Conservation (phyloP, 805 yeast species). For the Hanseniaspora guilliermondii region DNA sequence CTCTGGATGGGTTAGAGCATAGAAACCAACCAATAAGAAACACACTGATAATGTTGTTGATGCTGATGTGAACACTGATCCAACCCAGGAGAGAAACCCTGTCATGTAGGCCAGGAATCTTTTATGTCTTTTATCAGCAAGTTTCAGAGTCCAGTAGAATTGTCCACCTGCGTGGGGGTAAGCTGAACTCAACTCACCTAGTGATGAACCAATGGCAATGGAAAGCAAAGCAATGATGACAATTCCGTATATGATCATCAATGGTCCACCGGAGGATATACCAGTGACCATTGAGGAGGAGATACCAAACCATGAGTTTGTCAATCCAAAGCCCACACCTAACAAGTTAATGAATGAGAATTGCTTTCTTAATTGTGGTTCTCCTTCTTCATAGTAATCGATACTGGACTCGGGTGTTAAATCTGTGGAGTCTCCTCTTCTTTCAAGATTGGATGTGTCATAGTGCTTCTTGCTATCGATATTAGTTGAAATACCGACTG, state of each 20-base stretch:
- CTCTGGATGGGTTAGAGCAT: conserved; percentile 25
- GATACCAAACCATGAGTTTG: conserved; percentile 55
- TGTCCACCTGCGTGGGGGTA: conserved; percentile 57
- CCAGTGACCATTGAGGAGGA: conserved; percentile 49
- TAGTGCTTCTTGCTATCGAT: not conserved
- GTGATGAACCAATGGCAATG: conserved; percentile 37
- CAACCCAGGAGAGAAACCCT: conserved; percentile 55
- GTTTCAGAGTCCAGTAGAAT: conserved; percentile 45
- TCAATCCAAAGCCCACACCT: conserved; percentile 51
- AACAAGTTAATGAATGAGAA: conserved; percentile 40
- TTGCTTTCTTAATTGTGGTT: conserved; percentile 28
- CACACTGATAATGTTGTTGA: conserved; percentile 50
- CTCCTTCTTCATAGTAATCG: conserved; percentile 18
- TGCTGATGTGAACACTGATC: conserved; percentile 52
- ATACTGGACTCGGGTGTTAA: conserved; percentile 1
- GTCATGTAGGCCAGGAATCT: conserved; percentile 44
- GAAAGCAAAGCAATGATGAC: conserved; percentile 41
- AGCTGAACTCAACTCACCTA: conserved; percentile 45
- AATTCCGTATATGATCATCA: conserved; percentile 48
- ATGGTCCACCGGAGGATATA: conserved; percentile 48
- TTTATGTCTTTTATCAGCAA: conserved; percentile 37
- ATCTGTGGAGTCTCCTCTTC: not conserved
- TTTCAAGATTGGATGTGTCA: conserved; percentile 4
- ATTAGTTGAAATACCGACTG: not conserved
- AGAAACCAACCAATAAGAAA: conserved; percentile 43